Evolutionary conservation across 2,329 filamentous ascomycete genomes (phyloP).

Genomic region (Alternaria sp.): DNA sequence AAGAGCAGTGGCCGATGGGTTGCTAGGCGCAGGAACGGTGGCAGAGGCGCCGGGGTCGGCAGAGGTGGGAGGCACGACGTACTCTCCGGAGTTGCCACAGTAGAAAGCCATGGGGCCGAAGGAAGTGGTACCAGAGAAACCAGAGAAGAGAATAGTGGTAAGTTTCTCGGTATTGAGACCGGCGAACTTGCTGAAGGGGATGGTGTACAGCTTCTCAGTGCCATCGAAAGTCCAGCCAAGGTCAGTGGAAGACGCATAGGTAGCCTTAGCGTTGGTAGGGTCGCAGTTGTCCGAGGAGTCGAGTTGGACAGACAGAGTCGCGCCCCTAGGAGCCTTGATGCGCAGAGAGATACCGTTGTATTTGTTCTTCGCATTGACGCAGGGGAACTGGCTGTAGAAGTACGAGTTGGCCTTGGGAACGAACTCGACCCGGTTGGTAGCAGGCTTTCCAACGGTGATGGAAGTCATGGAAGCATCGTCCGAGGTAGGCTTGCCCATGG

Average conservation of each 20-base stretch:
- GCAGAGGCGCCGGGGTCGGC: slow-evolving; percentile 55
- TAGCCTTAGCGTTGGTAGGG: slow-evolving; percentile 47
- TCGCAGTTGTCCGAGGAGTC: slow-evolving; percentile 59
- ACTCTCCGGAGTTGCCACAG: slow-evolving; percentile 64
- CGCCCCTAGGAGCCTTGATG: slow-evolving; percentile 63
- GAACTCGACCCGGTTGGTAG: slow-evolving; percentile 60
- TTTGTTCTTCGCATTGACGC: slow-evolving; percentile 59
- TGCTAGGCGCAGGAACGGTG: slow-evolving; percentile 61
- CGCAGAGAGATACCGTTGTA: slow-evolving; percentile 66
- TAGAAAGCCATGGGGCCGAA: slow-evolving; percentile 67
- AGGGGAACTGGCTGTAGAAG: slow-evolving; percentile 67
- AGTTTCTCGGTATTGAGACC: slow-evolving; percentile 63
- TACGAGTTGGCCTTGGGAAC: slow-evolving; percentile 62
- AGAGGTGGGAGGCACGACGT: slow-evolving; percentile 57
- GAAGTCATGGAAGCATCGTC: slow-evolving; percentile 67
- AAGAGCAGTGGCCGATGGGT: slow-evolving; percentile 58
- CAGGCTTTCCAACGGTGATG: slow-evolving; percentile 60
- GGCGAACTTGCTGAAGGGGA: slow-evolving; percentile 63
- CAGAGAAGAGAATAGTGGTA: slow-evolving; percentile 61
- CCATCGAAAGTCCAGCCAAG: slow-evolving; percentile 69
- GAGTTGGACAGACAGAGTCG: slow-evolving; percentile 62
- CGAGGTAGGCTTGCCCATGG: slow-evolving; percentile 63
- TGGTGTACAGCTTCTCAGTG: slow-evolving; percentile 66
- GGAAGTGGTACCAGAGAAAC: slow-evolving; percentile 58
- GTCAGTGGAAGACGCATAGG: slow-evolving; percentile 56